phyloP scores from a whole-genome alignment of 257 asterid species.

The Fraxinus quadrangulata region DNA sequence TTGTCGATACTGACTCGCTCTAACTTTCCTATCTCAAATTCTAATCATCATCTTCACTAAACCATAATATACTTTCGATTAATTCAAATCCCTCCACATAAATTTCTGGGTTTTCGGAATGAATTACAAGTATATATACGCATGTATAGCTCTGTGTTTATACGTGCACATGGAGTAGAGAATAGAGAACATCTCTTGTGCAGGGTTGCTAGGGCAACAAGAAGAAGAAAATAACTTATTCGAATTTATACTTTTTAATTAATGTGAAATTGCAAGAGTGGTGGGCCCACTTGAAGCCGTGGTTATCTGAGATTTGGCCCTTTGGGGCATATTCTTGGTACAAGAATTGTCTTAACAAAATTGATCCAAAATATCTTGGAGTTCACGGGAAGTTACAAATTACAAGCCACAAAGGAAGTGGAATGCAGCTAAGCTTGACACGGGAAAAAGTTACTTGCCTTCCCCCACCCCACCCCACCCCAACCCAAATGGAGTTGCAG shows the following conservation, averaged over 20 bases:
- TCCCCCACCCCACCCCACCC: too few species aligned
- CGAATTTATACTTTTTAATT: too few species aligned
- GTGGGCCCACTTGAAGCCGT: too few species aligned
- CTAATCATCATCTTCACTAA: conserved; percentile 38
- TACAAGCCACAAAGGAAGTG: too few species aligned
- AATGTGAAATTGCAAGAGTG: too few species aligned
- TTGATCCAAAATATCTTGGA: background rate
- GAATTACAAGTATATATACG: background rate
- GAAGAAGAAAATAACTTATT: conserved; percentile 3
- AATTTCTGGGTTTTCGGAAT: background rate
- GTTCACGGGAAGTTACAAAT: background rate
- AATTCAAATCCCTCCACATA: background rate
- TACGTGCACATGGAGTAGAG: background rate
- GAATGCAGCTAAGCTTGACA: too few species aligned
- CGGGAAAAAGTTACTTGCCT: too few species aligned
- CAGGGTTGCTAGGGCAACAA: background rate
- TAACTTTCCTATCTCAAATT: conserved; percentile 89
- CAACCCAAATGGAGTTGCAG: too few species aligned
- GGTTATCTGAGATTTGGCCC: too few species aligned
- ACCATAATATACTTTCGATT: background rate
- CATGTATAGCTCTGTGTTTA: background rate
- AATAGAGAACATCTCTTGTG: background rate
- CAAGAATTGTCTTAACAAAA: background rate
- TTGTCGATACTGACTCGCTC: conserved; percentile 78
- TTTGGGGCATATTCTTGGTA: background rate